Conservation (phyloP, 2,329 filamentous ascomycete species). For the Microthyrium microscopicum region DNA sequence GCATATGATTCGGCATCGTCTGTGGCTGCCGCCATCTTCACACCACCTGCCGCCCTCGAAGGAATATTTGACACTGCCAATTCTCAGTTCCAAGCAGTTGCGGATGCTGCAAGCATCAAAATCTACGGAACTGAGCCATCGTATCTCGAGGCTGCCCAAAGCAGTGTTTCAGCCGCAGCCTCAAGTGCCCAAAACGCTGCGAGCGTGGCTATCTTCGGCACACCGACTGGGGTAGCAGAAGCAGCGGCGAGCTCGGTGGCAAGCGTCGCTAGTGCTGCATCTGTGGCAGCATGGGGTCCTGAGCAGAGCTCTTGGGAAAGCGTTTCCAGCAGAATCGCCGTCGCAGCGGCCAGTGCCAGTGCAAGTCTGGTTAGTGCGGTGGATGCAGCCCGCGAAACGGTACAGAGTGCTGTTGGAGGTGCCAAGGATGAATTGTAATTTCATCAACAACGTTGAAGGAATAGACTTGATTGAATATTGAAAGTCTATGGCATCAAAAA, state of each 20-base stretch:
- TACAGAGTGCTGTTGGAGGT: constrained; percentile 22
- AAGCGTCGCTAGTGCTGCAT: constrained; percentile 36
- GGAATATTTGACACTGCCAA: constrained; percentile 39
- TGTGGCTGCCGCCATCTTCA: constrained; percentile 33
- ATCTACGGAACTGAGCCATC: constrained; percentile 41
- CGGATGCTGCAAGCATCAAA: constrained; percentile 40
- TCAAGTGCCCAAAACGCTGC: constrained; percentile 31
- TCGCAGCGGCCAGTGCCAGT: constrained; percentile 28
- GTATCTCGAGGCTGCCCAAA: constrained; percentile 35
- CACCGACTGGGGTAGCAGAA: constrained; percentile 33
- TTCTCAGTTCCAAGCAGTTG: constrained; percentile 39
- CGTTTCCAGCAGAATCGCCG: constrained; percentile 23
- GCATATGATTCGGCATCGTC: constrained; percentile 29
- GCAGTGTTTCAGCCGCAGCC: constrained; percentile 36
- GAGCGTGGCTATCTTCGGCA: constrained; percentile 39
- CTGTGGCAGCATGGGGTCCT: constrained; percentile 31
- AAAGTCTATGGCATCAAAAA: no score
- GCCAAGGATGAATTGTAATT: no score
- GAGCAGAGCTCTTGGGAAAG: constrained; percentile 29
- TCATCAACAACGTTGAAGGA: constrained; percentile 32
- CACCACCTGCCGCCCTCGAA: constrained; percentile 40
- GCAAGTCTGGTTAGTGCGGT: constrained; percentile 24
- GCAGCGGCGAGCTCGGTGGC: constrained; percentile 36
- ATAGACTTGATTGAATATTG: constrained; percentile 27
- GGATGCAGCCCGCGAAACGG: constrained; percentile 14